Conservation (phyloP, 108 stramenopile genomes). For the Parietichytrium sp. region DNA sequence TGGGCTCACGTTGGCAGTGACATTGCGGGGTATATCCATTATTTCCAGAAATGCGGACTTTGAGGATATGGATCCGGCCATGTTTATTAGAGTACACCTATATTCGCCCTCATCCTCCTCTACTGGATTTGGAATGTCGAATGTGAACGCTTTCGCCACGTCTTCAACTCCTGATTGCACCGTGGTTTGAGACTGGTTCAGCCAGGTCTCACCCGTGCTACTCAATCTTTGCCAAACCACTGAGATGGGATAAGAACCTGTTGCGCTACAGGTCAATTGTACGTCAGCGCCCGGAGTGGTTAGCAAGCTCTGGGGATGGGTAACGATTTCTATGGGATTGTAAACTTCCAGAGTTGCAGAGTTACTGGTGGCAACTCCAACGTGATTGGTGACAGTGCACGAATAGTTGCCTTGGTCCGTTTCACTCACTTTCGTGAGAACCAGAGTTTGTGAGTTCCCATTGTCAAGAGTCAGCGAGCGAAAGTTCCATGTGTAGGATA, state of each 20-base stretch:
- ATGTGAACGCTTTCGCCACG: neutral
- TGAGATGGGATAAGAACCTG: neutral
- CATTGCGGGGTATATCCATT: slow-evolving; percentile 8
- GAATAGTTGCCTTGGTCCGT: slow-evolving; percentile 34
- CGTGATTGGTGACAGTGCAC: neutral
- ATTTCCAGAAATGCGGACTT: neutral
- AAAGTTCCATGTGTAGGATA: slow-evolving; percentile 13
- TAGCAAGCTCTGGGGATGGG: neutral
- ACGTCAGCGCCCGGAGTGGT: neutral
- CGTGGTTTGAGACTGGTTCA: neutral
- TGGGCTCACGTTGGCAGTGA: neutral
- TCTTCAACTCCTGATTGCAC: neutral
- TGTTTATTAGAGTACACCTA: neutral
- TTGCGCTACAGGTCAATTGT: neutral
- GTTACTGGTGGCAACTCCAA: neutral
- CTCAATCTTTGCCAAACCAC: neutral
- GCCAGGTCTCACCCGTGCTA: neutral
- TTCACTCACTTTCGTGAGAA: neutral
- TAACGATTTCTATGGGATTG: neutral
- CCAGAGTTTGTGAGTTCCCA: neutral
- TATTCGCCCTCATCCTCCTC: slow-evolving; percentile 7
- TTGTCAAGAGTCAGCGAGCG: neutral
- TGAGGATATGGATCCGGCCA: neutral
- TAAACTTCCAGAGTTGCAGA: neutral
- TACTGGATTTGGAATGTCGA: neutral